Base-by-base conservation (phyloP, 352 stramenopile species). In the Phytophthora aleatoria region DNA sequence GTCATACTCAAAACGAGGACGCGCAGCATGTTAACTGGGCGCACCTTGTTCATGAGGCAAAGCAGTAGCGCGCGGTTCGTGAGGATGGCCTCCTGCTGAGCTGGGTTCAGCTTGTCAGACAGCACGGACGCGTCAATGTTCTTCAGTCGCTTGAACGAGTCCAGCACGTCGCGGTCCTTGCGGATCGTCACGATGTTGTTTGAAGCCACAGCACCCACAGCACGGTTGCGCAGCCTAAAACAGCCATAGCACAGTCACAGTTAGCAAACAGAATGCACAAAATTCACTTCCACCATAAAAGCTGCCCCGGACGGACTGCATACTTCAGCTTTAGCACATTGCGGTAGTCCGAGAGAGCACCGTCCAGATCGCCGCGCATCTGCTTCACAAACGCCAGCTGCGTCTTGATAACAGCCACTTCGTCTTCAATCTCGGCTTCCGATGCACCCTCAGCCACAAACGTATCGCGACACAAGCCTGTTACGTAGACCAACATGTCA, bases 111-210 rank as follows among this genome's bases (percentile, higher is more conserved):
- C 58, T 94, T 95, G 54, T 90, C 78, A 30, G 61, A 79, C 48
- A 87, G 20, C 30, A 83, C 71, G 6, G 73, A 69, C 11, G 71
- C 50, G 52, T 89, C 80, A 43, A 92, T 82, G 50, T 57, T 81
- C 60, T 92, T 91, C 42, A 95, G 68, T 0, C 85, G 81, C 80
- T 95, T 95, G 42, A 93, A 73, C 43, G 87, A 95, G 62, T 95
- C 87, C n/a, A 95, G 73, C 6, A 91, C 67, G 28, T 95, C 87
- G 41, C 80, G 80, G 54, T 92, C 82, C 47, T 81, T 83, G 48
- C 85, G 85, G 51, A 95, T 91, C 24, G 83, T 74, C 56, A 92
- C 87, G 20, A 95, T 89, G 59, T 95, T 95, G 73, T 95, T 95
- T 35, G 67, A 76, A 24, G 85, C 87, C 20, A 93, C 81, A 38